phyloP scores from a whole-genome alignment of 225 moss, liverwort and hornwort species.

The Takakia lepidozioides region DNA sequence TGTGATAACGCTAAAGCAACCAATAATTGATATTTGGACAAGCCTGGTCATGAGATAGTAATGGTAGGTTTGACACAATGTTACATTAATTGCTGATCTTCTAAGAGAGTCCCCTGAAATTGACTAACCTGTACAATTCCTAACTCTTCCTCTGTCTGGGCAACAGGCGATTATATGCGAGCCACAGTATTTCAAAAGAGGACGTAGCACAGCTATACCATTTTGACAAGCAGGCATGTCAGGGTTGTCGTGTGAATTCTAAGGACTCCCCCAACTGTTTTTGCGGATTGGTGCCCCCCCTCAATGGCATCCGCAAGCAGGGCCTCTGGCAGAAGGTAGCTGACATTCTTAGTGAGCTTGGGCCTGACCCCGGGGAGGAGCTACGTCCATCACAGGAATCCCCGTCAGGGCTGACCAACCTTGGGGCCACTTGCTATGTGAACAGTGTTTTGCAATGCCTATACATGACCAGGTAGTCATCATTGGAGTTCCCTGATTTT shows the following conservation, averaged over 20 bases:
- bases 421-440: constrained; percentile 97
- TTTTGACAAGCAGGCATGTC: constrained; percentile 75
- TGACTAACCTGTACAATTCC: too few relatives aligned
- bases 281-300: constrained; percentile 84
- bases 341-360: constrained; percentile 78
- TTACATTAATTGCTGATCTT: too few relatives aligned
- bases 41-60: too few relatives aligned
- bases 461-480: constrained; percentile 64
- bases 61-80: too few relatives aligned
- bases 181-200: constrained; percentile 55
- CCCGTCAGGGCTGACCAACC: constrained; percentile 89
- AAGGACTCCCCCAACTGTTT: constrained; percentile 98
- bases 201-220: constrained; percentile 79
- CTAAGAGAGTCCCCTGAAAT: too few relatives aligned
- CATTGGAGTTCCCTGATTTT: too few relatives aligned
- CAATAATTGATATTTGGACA: too few relatives aligned
- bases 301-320: constrained; percentile 78
- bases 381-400: constrained; percentile 60
- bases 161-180: constrained; percentile 79
- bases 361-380: constrained; percentile 85
- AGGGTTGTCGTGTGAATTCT: constrained; percentile 80
- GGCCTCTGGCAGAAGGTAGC: constrained; percentile 93
- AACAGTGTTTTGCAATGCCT: constrained; percentile 97
- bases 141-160: constrained; percentile 16
- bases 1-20: too few relatives aligned